Evolutionary conservation across 192 early-diverging fungal genomes (phyloP).

Genomic region (Backusella sp.): DNA sequence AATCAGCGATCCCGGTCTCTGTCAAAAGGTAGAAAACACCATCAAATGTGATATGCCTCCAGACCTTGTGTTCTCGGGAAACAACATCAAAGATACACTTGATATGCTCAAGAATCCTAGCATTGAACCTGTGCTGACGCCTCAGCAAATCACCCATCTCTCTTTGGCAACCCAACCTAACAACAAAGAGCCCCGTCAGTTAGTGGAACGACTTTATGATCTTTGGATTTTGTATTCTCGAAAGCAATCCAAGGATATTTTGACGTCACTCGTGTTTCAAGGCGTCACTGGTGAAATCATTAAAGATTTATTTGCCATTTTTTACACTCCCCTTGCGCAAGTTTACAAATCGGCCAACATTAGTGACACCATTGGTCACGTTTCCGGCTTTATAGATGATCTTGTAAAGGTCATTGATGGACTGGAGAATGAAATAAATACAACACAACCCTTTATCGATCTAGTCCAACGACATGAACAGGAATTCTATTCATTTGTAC

Average conservation of each 20-base stretch:
- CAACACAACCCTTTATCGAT: constrained; percentile 41
- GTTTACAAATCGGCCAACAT: constrained; percentile 60
- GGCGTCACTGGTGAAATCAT: constrained; percentile 52
- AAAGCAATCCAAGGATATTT: constrained; percentile 46
- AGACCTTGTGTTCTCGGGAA: not conserved
- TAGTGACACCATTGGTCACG: constrained; percentile 47
- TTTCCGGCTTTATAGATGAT: constrained; percentile 51
- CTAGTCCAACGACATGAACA: constrained; percentile 49
- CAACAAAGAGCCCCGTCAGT: constrained; percentile 14
- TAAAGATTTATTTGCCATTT: constrained; percentile 54
- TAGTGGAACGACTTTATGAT: constrained; percentile 39
- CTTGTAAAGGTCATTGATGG: constrained; percentile 52
- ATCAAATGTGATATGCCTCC: constrained; percentile 28
- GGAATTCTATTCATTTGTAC: constrained; percentile 56
- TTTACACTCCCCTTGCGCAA: constrained; percentile 56
- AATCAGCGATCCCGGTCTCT: constrained; percentile 31
- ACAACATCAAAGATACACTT: constrained; percentile 3
- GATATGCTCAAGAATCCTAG: not conserved
- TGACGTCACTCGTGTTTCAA: constrained; percentile 51
- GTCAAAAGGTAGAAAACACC: constrained; percentile 50
- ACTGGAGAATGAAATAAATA: constrained; percentile 27
- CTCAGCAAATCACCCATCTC: constrained; percentile 28
- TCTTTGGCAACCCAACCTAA: constrained; percentile 13
- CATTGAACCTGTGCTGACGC: constrained; percentile 10
- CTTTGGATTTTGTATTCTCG: constrained; percentile 48